phyloP scores from a whole-genome alignment of 2,329 filamentous ascomycete species.

The Epichloe festucae region DNA sequence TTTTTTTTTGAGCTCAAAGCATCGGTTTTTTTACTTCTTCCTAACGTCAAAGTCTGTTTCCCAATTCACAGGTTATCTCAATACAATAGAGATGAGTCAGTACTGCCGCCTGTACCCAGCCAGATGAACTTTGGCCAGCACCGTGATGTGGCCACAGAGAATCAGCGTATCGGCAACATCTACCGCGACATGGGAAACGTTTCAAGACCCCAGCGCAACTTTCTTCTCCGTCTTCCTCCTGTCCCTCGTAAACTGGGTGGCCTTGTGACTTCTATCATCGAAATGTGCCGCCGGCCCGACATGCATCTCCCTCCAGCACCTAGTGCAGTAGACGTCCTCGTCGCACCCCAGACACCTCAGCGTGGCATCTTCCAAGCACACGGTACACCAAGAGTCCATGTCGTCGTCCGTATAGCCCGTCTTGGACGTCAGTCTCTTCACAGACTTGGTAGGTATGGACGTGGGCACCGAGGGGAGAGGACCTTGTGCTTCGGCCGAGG shows the following conservation, averaged over 20 bases:
- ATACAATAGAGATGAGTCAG: no score
- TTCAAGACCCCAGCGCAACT: conserved; percentile 23
- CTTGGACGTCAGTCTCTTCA: conserved; percentile 25
- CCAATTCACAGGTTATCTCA: no score
- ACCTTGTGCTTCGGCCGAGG: conserved; percentile 20
- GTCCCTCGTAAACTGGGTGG: conserved; percentile 41
- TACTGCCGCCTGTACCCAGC: no score
- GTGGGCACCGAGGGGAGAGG: conserved; percentile 40
- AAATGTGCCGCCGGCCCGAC: conserved; percentile 53
- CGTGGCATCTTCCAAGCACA: conserved; percentile 68
- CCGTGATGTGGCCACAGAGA: no score
- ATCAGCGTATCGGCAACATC: no score
- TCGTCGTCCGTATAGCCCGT: conserved; percentile 53
- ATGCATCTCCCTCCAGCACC: conserved; percentile 76
- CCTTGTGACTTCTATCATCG: conserved; percentile 58
- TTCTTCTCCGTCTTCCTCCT: conserved; percentile 20
- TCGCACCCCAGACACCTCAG: conserved; percentile 62
- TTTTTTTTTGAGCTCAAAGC: not conserved
- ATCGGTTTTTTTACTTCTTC: not conserved
- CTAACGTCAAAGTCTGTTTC: no score
- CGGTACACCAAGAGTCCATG: conserved; percentile 65
- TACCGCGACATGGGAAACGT: not conserved
- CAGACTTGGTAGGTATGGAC: conserved; percentile 29
- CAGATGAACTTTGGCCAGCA: no score
- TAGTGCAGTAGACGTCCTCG: conserved; percentile 57